Percentiles rank a stretch among this genome's conserved stretches.
These are phyloP conservation scores for Apiospora phragmitis DNA, from an alignment of 2,329 filamentous ascomycete genomes.

Conservation along the genomic window DNA sequence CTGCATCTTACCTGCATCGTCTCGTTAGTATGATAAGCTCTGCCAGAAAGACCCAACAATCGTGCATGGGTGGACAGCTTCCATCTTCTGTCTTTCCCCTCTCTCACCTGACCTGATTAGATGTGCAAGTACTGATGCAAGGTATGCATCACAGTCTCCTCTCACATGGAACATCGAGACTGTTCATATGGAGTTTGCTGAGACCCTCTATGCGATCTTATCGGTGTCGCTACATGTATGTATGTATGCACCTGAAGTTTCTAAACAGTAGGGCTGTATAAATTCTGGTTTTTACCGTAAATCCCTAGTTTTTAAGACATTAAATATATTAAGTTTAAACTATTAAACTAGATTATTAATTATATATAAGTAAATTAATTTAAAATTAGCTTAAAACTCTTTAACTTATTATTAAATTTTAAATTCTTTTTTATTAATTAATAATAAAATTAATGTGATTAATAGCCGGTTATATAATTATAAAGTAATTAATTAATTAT, in stretches of 20 bases:
- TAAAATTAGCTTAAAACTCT: too few species aligned
- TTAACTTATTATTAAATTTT: too few species aligned
- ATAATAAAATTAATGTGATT: too few species aligned
- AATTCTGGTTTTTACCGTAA: too few species aligned
- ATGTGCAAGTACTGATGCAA: neutral
- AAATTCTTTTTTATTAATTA: too few species aligned
- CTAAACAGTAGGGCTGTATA: too few species aligned
- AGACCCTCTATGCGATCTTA: neutral
- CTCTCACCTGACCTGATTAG: neutral
- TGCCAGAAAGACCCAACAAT: neutral
- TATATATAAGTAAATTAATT: too few species aligned
- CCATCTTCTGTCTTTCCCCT: neutral
- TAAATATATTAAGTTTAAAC: too few species aligned
- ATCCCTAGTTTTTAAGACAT: too few species aligned
- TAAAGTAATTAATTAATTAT: too few species aligned
- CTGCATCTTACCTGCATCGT: neutral
- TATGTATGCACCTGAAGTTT: neutral
- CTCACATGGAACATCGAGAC: neutral
- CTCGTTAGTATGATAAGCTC: neutral
- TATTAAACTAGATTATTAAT: too few species aligned
- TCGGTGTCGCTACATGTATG: neutral
- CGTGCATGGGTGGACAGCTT: neutral
- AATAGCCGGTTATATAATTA: too few species aligned
- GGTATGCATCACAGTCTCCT: neutral
- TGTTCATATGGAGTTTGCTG: neutral